Base-by-base conservation (phyloP, 371 early-diverging fungal genomes). In the Umbelopsis sp. region DNA sequence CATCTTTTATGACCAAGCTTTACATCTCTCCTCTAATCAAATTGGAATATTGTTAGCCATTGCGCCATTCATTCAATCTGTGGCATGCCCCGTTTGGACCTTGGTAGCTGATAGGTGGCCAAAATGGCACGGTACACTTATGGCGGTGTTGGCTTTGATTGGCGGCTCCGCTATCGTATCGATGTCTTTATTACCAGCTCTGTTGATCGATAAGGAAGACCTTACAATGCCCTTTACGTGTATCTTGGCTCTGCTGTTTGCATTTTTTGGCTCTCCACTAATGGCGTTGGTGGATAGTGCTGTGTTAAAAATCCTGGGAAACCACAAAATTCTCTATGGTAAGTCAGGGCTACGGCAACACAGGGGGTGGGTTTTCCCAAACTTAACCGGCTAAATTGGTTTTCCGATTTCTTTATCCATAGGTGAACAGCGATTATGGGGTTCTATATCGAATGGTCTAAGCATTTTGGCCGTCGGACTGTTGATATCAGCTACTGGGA, bases 401-500 rank as follows among this genome's bases (percentile, higher is more conserved):
- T 41, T 41, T 41, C 41, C 41, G 41, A 41, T 7, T 41, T 41
- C 18, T n/a, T 37, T 41, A 24, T 29, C 46, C n/a, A 50, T 45
- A 81, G 81, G 81, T 12, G 75, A 76, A 44, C 82, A 81, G 57
- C 69, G 82, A n/a, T 41, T 81, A 44, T 81, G 82, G 82, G 82
- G 82, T 2, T 79, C 79, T 3, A 67, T 81, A 20, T 79, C 82
- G 8, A 79, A 79, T 50, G 82, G 79, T 10, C 53, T 74, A 16
- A 69, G 69, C 38, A 76, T 81, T 3, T 65, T 81, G 5, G 22
- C 76, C 8, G 82, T 79, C 1, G 82, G 82, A 18, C 57, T 77
- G 3, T 57, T 79, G 68, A 75, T 81, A 51, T 69, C 73, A 1
- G 18, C 44, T 1, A 51, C 67, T 7, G 79, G 78, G 12, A 44